Percentiles rank a stretch among this genome's conserved stretches.
Conservation (phyloP, 2,329 filamentous ascomycete genomes). For the Pseudocercospora cruenta region DNA sequence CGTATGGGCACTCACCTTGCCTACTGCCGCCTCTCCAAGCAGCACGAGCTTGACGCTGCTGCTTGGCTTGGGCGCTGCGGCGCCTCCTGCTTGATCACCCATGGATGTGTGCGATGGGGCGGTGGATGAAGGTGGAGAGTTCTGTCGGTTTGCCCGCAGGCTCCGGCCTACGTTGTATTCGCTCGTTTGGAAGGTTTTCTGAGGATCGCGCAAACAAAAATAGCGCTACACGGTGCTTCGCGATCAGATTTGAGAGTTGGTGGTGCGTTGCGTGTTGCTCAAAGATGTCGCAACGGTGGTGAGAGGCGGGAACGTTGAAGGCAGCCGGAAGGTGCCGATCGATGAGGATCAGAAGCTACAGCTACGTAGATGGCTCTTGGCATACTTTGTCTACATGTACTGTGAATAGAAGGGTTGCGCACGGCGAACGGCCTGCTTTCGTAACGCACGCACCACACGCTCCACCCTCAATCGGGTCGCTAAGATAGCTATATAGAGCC, state of each 20-base stretch:
- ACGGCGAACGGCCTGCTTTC: no score
- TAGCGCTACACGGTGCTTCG: background rate
- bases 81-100: constrained; percentile 64
- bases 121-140: constrained; percentile 22
- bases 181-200: constrained; percentile 30
- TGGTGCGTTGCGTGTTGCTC: background rate
- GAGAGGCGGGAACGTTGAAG: background rate
- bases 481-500: no score
- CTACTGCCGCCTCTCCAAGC: constrained; percentile 94
- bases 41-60: constrained; percentile 99
- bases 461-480: no score
- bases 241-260: background rate
- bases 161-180: constrained; percentile 35
- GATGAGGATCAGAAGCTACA: background rate
- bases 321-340: no score
- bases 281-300: background rate
- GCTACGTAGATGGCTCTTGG: no score
- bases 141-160: constrained; percentile 34
- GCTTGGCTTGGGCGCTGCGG: constrained; percentile 81
- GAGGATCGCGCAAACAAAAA: background rate
- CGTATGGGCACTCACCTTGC: constrained; percentile 72
- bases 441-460: no score
- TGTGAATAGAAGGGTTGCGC: no score
- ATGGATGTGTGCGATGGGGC: constrained; percentile 50
- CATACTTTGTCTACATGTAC: no score